These are phyloP conservation scores for Euphorbia pulcherrima DNA, from an alignment of 345 rosid genomes.

Conservation along the genomic window DNA sequence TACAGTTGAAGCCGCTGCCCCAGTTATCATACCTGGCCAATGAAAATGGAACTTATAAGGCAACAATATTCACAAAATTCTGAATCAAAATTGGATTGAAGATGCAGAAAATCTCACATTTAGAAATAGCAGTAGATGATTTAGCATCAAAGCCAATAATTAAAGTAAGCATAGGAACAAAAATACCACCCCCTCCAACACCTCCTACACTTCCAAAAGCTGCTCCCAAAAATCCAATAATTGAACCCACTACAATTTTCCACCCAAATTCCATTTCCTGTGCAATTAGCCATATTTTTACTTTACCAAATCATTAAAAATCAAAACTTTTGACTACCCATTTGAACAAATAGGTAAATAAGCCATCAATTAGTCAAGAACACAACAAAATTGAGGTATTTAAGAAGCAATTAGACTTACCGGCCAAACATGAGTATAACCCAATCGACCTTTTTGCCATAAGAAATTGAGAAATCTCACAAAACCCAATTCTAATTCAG, in stretches of 20 bases:
- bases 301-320: too few relatives aligned
- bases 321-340: background rate
- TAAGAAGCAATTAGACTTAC: constrained; percentile 18
- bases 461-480: constrained; percentile 17
- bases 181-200: constrained; percentile 54
- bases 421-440: constrained; percentile 42
- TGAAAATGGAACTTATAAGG: background rate
- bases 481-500: constrained; percentile 12
- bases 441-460: constrained; percentile 27
- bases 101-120: constrained; percentile 30
- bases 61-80: background rate
- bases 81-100: background rate
- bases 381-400: background rate
- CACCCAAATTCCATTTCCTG: constrained; percentile 42
- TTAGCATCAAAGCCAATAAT: constrained; percentile 48
- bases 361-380: background rate
- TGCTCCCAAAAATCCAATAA: constrained; percentile 48
- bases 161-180: constrained; percentile 48
- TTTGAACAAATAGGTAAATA: background rate
- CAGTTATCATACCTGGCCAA: constrained; percentile 45
- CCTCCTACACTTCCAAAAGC: constrained; percentile 57
- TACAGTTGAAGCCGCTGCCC: constrained; percentile 42
- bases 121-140: constrained; percentile 46
- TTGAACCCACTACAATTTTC: constrained; percentile 36
- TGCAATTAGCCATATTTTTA: background rate